Conservation (phyloP, 495 filamentous ascomycete genomes). For the Trichocladium uniseriatum region DNA sequence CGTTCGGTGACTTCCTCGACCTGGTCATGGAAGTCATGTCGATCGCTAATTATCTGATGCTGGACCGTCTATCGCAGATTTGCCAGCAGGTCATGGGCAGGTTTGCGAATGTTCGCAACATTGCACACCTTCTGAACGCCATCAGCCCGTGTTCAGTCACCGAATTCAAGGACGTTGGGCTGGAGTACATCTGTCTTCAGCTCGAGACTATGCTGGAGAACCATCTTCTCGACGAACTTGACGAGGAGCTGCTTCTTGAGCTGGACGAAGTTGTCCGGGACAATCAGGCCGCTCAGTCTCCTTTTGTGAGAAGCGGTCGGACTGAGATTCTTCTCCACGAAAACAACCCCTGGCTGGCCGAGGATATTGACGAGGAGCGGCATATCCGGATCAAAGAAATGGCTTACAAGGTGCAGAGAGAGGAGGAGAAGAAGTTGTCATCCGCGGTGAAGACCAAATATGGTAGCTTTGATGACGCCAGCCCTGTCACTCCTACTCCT, state of each 20-base stretch:
- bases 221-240: constrained; percentile 74
- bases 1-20: constrained; percentile 76
- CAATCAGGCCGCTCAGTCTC: constrained; percentile 68
- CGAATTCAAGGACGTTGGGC: constrained; percentile 76
- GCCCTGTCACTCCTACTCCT: constrained; percentile 40
- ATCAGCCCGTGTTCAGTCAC: constrained; percentile 72
- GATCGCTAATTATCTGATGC: constrained; percentile 88
- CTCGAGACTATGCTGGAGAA: constrained; percentile 86
- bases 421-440: constrained; percentile 48
- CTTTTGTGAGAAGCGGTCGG: constrained; percentile 64
- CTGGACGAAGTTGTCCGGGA: constrained; percentile 69
- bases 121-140: constrained; percentile 71
- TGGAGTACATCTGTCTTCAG: constrained; percentile 88
- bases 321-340: constrained; percentile 61
- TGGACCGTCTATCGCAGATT: constrained; percentile 79
- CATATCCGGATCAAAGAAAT: constrained; percentile 41
- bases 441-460: constrained; percentile 39
- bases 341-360: constrained; percentile 51
- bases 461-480: constrained; percentile 48
- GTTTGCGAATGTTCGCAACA: constrained; percentile 81
- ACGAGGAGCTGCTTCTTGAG: constrained; percentile 68
- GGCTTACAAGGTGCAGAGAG: constrained; percentile 48
- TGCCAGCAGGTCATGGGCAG: constrained; percentile 83
- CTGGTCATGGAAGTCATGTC: constrained; percentile 86
- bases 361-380: constrained; percentile 45